Base-by-base conservation (phyloP, 169 alveolate genomes). In the Nephromyces sp. region DNA sequence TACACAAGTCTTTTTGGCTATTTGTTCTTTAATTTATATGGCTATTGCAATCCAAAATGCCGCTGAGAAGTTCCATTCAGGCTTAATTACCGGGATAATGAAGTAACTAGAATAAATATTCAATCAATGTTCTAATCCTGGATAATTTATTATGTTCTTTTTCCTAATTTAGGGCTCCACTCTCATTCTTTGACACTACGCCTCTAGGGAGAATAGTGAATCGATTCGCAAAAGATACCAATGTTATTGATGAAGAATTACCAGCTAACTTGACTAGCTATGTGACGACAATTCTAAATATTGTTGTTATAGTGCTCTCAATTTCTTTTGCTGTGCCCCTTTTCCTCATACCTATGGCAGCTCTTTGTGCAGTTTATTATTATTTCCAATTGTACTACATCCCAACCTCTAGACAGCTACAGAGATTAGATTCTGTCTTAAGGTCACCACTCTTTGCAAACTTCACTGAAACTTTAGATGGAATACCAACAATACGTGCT, bases 151-250 rank as follows among this genome's bases (percentile, higher is more conserved):
- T 27, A 24, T 57, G 28, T 65, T 61, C 0, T 73, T 67, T 0
- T 72, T 74, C 6, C 1, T 32, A 61, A 62, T 76, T 64, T 74
- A 64, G 53, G 43, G 87, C 80, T 29, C 84, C 87, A 51, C 61
- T 84, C 72, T 8, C 66, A 30, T 90, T 88, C 84, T 90, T 87
- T 68, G 92, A 90, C 68, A 61, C 81, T 24, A 87, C 89, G 15
- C 92, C 92, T 0, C 61, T 81, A 30, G 95, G 94, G 5, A 78
- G 92, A 0, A 64, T 89, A 32, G 70, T 87, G 35, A 89, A 87
- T 31, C 84, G 94, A 29, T 87, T 90, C 77, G 69, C 92, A 22
- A 72, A 75, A 68, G 93, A 86, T 64, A 52, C 78, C 0, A 34
- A 66, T 52, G 65, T 57, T 21, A 51, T 82, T 21, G 91, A 86